Percentiles rank a stretch among this genome's conserved stretches.
phyloP scores from a whole-genome alignment of 129 eudicot genomes.

The Rutidosis leptorrhynchoides region DNA sequence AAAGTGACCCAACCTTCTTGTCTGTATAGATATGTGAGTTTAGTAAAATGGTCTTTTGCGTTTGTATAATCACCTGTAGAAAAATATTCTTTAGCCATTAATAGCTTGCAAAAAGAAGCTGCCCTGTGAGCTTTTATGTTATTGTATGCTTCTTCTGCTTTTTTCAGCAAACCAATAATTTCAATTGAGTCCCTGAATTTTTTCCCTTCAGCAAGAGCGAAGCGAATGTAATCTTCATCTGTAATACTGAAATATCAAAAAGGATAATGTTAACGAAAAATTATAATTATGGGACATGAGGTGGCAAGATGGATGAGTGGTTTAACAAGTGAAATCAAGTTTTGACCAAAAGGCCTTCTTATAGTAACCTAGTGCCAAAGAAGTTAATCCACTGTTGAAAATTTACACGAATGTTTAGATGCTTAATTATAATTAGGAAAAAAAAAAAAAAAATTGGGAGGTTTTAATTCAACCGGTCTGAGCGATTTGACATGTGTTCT shows the following conservation, averaged over 20 bases:
- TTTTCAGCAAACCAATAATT: slow-evolving; percentile 72
- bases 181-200: slow-evolving; percentile 75
- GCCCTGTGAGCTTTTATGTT: slow-evolving; percentile 49
- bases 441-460: not conserved
- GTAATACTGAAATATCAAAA: slow-evolving; percentile 52
- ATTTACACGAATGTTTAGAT: not conserved
- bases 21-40: slow-evolving; percentile 66
- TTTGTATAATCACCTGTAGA: slow-evolving; percentile 41
- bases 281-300: not conserved
- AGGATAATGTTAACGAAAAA: not conserved
- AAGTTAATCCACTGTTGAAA: not conserved
- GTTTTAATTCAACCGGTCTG: not conserved
- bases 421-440: not conserved
- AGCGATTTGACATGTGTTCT: not conserved
- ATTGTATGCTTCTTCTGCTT: slow-evolving; percentile 63
- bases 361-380: not conserved
- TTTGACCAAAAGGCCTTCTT: not conserved
- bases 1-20: slow-evolving; percentile 88
- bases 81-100: slow-evolving; percentile 81
- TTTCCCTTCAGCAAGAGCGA: slow-evolving; percentile 65
- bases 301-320: not conserved
- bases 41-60: slow-evolving; percentile 60
- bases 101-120: slow-evolving; percentile 69
- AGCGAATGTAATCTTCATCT: slow-evolving; percentile 67
- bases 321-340: not conserved